Conservation (phyloP, 2,329 filamentous ascomycete genomes). For the Aspergillus intermedius region DNA sequence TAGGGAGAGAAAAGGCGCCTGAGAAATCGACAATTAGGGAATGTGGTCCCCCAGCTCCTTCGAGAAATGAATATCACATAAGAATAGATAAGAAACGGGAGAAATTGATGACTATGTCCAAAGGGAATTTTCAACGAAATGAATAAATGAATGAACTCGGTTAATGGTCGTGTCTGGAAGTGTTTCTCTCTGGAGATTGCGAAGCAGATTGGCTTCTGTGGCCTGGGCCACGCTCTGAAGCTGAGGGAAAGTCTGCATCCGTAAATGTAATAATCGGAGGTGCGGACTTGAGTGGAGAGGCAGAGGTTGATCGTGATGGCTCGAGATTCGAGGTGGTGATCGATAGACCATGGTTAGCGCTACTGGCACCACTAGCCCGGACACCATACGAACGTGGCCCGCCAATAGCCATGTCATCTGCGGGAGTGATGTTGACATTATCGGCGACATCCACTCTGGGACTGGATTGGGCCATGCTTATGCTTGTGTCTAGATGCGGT, state of each 20-base stretch:
- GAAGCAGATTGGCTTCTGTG: constrained; percentile 21
- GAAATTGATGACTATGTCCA: background rate
- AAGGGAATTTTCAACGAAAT: constrained; percentile 5
- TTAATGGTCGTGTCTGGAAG: constrained; percentile 8
- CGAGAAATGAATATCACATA: background rate
- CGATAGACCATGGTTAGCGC: constrained; percentile 19
- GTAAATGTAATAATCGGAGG: constrained; percentile 24
- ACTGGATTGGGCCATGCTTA: constrained; percentile 12
- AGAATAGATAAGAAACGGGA: background rate
- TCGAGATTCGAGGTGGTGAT: constrained; percentile 26
- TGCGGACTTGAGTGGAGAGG: constrained; percentile 25
- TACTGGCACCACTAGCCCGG: constrained; percentile 25
- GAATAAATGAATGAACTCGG: constrained; percentile 9
- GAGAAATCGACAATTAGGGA: no score
- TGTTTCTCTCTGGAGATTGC: constrained; percentile 10
- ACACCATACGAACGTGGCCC: constrained; percentile 27
- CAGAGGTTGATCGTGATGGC: constrained; percentile 12
- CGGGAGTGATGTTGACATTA: constrained; percentile 19
- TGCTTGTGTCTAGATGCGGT: constrained; percentile 16
- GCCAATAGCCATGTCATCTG: constrained; percentile 15
- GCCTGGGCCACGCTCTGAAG: constrained; percentile 15
- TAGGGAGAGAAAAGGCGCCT: no score
- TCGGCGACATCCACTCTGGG: constrained; percentile 14
- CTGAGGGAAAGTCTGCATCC: constrained; percentile 18
- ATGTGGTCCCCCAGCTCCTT: no score